Base-by-base conservation (phyloP, 495 filamentous ascomycete species). In the Xylaria scruposa region DNA sequence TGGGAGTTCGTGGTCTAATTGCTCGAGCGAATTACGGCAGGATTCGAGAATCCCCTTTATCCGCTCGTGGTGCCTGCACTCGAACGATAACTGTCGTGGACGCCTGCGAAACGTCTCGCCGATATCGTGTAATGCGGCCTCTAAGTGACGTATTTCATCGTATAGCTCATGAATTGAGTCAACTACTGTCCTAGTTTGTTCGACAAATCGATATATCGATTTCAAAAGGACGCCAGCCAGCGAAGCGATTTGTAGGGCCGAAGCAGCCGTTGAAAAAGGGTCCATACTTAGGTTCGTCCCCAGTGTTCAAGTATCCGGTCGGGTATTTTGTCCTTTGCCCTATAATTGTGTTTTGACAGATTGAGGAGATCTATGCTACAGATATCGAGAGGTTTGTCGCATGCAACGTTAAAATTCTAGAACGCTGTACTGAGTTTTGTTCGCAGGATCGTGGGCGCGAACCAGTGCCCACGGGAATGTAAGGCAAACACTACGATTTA, bases 111-210 rank as follows among this genome's bases (percentile, higher is more conserved):
- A 51, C 3, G 53, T 70, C 4, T 67, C 53, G 53, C 70, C 24
- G 3, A 78, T 75, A 4, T 62, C 42, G 38, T 44, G 13, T 4
- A 78, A 21, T 10, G 56, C 54, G n/a, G 9, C 46, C 36, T 66
- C 38, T 8, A 78, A 59, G 9, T 61, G 15, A 10, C 26, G 21
- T 19, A 78, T 68, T 44, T 74, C 74, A 17, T 78, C 73, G 44
- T 78, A 67, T 33, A 76, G 31, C 46, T 74, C 74, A 17, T 62
- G 67, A 38, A 78, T 76, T 4, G 67, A 67, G 10, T 74, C 65
- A 0, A 1, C 9, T 33, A 76, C 60, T 31, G 58, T 33, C 61
- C 42, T 70, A 7, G 74, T 77, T 47, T 74, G 71, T 12, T 49
- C 47, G 36, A 76, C 42, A 53, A 78, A 78, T 12, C 70, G 67